phyloP scores from a whole-genome alignment of 192 early-diverging fungal genomes.

The Coemansia sp. region DNA sequence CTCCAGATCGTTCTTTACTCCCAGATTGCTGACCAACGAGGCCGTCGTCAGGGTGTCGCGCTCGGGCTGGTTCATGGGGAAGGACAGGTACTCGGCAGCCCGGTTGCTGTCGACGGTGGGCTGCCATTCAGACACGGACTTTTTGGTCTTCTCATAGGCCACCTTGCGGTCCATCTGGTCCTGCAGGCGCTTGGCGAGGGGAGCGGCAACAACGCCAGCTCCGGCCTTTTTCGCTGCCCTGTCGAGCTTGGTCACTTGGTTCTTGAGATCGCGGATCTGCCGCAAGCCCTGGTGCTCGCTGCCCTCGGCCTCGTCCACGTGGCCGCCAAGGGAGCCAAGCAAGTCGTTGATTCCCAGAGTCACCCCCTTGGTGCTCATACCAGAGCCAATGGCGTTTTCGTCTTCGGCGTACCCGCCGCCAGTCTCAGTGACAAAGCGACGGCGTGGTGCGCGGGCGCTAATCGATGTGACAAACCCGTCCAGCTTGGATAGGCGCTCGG shows the following conservation, averaged over 20 bases:
- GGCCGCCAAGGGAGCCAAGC: conserved; percentile 64
- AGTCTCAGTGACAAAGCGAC: conserved; percentile 47
- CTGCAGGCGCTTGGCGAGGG: conserved; percentile 78
- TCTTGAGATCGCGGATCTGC: conserved; percentile 32
- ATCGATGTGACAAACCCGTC: conserved; percentile 65
- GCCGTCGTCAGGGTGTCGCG: conserved; percentile 5
- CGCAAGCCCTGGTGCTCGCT: conserved; percentile 40
- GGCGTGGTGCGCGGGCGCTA: conserved; percentile 61
- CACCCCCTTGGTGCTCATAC: conserved; percentile 50
- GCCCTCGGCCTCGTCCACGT: conserved; percentile 38
- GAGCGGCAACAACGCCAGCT: conserved; percentile 62
- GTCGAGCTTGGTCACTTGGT: conserved; percentile 36
- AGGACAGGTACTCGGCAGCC: conserved; percentile 77
- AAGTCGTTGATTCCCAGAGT: conserved; percentile 77
- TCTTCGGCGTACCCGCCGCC: conserved; percentile 31
- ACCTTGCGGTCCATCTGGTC: conserved; percentile 82
- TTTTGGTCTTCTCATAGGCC: conserved; percentile 80
- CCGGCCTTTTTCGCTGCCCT: conserved; percentile 31
- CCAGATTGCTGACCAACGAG: conserved; percentile 13
- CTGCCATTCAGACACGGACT: conserved; percentile 83
- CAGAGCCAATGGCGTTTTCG: conserved; percentile 40
- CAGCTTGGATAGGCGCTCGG: conserved; percentile 52
- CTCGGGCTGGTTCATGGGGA: conserved; percentile 44
- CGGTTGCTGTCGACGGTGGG: conserved; percentile 78
- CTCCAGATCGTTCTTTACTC: conserved; percentile 67